Conservation (phyloP, 2,329 filamentous ascomycete genomes). For the Keithomyces neogunnii region DNA sequence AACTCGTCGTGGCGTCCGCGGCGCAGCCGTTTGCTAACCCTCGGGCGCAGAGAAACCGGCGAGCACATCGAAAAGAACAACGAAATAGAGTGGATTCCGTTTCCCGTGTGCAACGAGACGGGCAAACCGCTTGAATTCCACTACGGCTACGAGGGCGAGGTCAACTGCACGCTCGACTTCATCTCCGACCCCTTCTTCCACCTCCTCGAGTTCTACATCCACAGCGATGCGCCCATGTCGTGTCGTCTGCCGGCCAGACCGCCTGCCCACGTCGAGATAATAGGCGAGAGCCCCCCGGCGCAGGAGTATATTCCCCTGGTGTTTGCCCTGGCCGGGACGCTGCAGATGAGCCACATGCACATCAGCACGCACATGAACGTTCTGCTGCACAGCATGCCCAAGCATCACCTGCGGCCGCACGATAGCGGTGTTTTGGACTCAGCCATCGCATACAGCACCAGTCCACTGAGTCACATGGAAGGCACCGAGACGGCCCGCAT, state of each 20-base stretch:
- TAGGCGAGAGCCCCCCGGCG: constrained; percentile 40
- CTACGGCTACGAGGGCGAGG: constrained; percentile 74
- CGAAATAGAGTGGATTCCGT: constrained; percentile 86
- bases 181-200: constrained; percentile 77
- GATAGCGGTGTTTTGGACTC: constrained; percentile 77
- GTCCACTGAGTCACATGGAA: constrained; percentile 54
- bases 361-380: constrained; percentile 86
- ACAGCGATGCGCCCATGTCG: constrained; percentile 86
- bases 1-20: neutral
- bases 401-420: constrained; percentile 53
- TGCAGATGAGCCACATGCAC: constrained; percentile 85
- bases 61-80: constrained; percentile 82
- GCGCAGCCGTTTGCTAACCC: neutral
- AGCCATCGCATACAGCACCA: constrained; percentile 78
- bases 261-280: constrained; percentile 41
- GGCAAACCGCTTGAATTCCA: constrained; percentile 70
- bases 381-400: constrained; percentile 63
- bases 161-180: constrained; percentile 76
- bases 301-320: constrained; percentile 73
- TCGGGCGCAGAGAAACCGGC: constrained; percentile 63
- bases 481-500: constrained; percentile 52
- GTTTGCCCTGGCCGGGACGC: constrained; percentile 79
- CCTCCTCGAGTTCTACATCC: constrained; percentile 93
- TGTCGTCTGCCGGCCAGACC: constrained; percentile 84
- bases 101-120: constrained; percentile 86